These are phyloP conservation scores for Trapa bicornis DNA, from an alignment of 345 rosid species.

Conservation along the genomic window DNA sequence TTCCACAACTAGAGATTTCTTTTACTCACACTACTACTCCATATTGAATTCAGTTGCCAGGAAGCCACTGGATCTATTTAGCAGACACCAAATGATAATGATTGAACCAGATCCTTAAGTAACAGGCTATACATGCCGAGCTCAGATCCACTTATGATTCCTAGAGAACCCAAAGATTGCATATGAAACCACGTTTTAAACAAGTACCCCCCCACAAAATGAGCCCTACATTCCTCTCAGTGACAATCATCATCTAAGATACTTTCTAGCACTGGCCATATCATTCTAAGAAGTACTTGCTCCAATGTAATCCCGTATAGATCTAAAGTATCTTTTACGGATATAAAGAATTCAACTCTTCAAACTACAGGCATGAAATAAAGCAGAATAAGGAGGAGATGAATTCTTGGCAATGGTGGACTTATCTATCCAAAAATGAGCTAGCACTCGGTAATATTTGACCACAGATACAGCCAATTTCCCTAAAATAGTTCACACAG, in stretches of 20 bases:
- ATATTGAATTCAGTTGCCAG: no score
- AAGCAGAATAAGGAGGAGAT: background rate
- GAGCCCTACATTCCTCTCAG: background rate
- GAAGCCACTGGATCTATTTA: no score
- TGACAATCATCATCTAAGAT: background rate
- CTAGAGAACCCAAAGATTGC: background rate
- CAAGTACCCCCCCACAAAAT: background rate
- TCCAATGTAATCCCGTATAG: background rate
- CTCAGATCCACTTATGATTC: background rate
- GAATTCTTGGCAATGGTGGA: background rate
- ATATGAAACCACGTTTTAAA: background rate
- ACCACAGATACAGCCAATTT: background rate
- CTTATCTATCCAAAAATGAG: background rate
- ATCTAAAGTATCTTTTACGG: background rate
- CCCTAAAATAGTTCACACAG: background rate
- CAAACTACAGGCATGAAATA: background rate
- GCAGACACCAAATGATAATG: no score
- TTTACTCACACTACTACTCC: no score
- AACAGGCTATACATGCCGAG: background rate
- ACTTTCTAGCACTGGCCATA: background rate
- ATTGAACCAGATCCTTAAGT: no score
- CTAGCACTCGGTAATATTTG: background rate
- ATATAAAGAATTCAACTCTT: background rate
- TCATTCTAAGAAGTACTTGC: background rate
- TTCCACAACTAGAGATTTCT: no score